These are phyloP conservation scores for Wickerhamiella cacticola DNA, from an alignment of 805 yeast genomes.

Conservation along the genomic window DNA sequence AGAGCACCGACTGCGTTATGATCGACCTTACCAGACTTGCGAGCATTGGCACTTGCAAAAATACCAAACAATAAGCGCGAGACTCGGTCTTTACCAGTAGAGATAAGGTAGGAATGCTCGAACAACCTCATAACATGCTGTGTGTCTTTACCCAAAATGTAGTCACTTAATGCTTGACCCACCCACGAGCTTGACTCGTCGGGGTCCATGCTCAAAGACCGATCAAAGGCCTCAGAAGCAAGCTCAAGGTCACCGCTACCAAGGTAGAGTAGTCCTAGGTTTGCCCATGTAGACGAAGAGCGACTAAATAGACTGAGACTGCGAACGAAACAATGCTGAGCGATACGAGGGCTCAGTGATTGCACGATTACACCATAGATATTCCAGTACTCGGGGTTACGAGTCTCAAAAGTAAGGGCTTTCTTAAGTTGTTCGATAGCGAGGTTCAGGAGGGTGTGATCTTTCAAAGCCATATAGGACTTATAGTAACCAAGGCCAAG, in stretches of 20 bases:
- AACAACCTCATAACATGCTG: constrained; percentile 44
- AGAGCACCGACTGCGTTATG: constrained; percentile 30
- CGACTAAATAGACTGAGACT: constrained; percentile 59
- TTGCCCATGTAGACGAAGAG: constrained; percentile 64
- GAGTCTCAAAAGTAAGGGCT: constrained; percentile 60
- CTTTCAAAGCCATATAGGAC: constrained; percentile 30
- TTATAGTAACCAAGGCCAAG: constrained; percentile 54
- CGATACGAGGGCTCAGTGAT: constrained; percentile 49
- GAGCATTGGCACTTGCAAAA: constrained; percentile 33
- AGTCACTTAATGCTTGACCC: constrained; percentile 58
- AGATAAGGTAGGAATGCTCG: constrained; percentile 66
- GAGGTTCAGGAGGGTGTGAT: constrained; percentile 32
- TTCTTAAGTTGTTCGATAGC: constrained; percentile 50
- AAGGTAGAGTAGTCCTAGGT: constrained; percentile 66
- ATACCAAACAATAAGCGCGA: constrained; percentile 64
- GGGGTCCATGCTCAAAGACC: constrained; percentile 76
- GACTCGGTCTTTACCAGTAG: constrained; percentile 59
- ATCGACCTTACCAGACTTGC: constrained; percentile 10
- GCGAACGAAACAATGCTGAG: constrained; percentile 89
- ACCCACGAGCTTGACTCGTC: constrained; percentile 67
- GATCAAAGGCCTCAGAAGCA: constrained; percentile 57
- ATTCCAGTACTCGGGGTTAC: constrained; percentile 65
- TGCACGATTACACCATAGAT: constrained; percentile 69
- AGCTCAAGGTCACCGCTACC: constrained; percentile 54
- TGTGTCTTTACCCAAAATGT: constrained; percentile 27